Evolutionary conservation across 805 yeast species (phyloP), one percentile per base, ranked within the genome.

Genomic region (Saturnispora saitoi): DNA sequence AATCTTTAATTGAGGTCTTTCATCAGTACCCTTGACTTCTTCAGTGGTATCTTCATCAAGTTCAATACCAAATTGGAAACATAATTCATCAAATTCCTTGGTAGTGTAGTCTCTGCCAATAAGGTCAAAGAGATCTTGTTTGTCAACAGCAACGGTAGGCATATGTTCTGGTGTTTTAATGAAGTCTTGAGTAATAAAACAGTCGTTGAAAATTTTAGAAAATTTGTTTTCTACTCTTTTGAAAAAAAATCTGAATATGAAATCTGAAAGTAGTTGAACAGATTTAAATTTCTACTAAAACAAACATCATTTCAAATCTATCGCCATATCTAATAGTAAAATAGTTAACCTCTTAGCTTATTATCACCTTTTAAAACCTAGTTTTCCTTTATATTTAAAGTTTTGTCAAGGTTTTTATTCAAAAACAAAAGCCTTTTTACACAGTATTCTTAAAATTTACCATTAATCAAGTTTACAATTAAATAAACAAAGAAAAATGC

Each of bases 91-190:
- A 59, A 93, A 90, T 64, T 91, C 99, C 59, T 88, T 80, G 56
- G 93, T 85, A 59, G 96, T 77, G 63, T 80, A 81, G 45, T 68
- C 63, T 53, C 72, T 71, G 36, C 76, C 98, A 54, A 93, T 73
- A 40, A 87, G 78, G 62, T 81, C 79, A 72, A 79, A 93, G 54
- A 93, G 78, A 66, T 93, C 98, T 64, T 83, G 86, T 66, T 95
- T 90, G 67, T 93, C 97, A 55, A 93, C 97, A 29, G 95, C 77
- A 63, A 93, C 76, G 68, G 99, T 93, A 71, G 99, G 99, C 99
- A 93, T 93, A 46, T 46, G 24, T 45, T 68, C 50, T n/a, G 10
- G 24, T 32, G 17, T 12, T 24, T 24, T 19, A 32, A 9, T 20
- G 10, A 31, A 29, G 34, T 10, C 24, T 31, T 12, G 48, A 30